phyloP scores from a whole-genome alignment of 192 early-diverging fungal genomes.

The Coemansia sp. region DNA sequence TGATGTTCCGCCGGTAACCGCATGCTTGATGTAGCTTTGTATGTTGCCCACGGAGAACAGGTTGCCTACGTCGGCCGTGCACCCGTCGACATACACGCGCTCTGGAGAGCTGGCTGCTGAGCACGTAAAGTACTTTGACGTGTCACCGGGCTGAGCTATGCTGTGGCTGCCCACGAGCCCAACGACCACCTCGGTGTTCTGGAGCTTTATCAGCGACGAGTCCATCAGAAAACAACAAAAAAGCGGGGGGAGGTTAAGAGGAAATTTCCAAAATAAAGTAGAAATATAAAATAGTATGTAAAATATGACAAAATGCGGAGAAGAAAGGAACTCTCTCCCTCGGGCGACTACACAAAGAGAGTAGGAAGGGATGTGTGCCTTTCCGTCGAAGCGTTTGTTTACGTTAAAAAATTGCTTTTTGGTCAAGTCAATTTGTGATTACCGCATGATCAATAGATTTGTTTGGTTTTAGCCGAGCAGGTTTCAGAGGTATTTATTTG shows the following conservation, averaged over 20 bases:
- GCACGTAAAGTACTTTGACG: constrained; percentile 51
- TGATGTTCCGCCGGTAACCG: constrained; percentile 35
- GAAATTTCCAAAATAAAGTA: neutral
- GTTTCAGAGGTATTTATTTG: too few relatives aligned
- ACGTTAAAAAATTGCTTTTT: neutral
- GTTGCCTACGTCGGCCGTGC: constrained; percentile 25
- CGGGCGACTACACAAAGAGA: neutral
- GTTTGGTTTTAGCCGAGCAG: neutral
- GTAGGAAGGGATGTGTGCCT: neutral
- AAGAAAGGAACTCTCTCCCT: neutral
- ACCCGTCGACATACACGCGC: constrained; percentile 52
- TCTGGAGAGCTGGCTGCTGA: neutral
- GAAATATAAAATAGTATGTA: neutral
- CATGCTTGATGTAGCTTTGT: constrained; percentile 42
- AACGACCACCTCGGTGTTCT: constrained; percentile 50
- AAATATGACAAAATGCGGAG: neutral
- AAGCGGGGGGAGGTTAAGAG: neutral
- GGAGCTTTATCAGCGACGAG: constrained; percentile 31
- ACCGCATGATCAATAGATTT: neutral
- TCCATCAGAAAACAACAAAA: constrained; percentile 8
- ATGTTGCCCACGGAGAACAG: constrained; percentile 25
- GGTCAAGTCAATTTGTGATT: too few relatives aligned
- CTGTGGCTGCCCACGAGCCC: constrained; percentile 40
- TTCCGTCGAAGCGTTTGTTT: neutral
- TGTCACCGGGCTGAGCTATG: constrained; percentile 45